phyloP scores from a whole-genome alignment of 257 asterid species.

The Solanum etuberosum region DNA sequence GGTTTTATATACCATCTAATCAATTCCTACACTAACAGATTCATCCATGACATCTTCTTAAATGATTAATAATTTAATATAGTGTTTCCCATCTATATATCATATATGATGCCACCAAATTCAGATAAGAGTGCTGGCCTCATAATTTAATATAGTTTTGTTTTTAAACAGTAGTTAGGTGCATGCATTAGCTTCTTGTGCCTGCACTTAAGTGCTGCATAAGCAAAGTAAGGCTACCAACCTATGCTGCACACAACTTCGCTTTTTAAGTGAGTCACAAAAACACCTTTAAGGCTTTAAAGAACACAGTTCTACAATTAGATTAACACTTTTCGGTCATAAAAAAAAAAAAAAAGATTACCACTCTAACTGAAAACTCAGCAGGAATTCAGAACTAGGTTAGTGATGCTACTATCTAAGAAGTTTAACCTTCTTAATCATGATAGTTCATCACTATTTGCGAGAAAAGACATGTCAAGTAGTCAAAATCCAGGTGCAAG shows the following conservation, averaged over 20 bases:
- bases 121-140: background rate
- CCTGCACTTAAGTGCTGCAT: background rate
- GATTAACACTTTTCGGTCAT: background rate
- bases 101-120: background rate
- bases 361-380: background rate
- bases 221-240: background rate
- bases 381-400: background rate
- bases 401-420: background rate
- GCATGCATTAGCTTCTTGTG: background rate
- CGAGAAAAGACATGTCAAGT: background rate
- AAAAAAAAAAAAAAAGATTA: no score
- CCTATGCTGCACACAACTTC: background rate
- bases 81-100: background rate
- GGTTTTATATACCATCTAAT: background rate
- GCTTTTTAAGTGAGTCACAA: background rate
- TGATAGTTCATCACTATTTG: background rate
- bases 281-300: background rate
- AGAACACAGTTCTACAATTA: background rate
- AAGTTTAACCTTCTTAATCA: background rate
- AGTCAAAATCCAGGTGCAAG: background rate
- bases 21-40: background rate
- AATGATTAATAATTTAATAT: background rate
- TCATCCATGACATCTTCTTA: background rate
- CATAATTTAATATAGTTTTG: background rate
- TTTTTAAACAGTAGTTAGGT: background rate